A percentile compares a stretch with the other conserved stretches of the same genome.
Evolutionary conservation across 805 yeast genomes (phyloP).

Genomic region (Hanseniaspora thailandica): DNA sequence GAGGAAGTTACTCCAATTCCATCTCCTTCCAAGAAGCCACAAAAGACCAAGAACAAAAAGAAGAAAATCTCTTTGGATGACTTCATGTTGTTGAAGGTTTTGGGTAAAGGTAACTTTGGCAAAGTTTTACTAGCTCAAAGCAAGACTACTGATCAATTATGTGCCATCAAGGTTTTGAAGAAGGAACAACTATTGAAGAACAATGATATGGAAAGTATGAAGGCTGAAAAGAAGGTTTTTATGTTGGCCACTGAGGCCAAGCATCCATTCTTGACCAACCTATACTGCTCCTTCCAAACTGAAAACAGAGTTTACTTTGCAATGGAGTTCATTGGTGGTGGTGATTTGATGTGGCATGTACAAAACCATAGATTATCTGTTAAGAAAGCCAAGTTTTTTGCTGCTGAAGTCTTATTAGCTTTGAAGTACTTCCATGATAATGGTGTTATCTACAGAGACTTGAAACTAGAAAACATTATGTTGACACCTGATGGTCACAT

Average conservation of each 20-base stretch:
- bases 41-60: conserved; percentile 29
- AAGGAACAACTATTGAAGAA: conserved; percentile 91
- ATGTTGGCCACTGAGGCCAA: conserved; percentile 67
- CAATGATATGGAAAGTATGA: conserved; percentile 90
- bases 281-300: conserved; percentile 94
- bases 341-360: conserved; percentile 98
- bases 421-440: conserved; percentile 87
- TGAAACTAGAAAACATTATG: conserved; percentile 87
- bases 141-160: conserved; percentile 62
- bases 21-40: conserved; percentile 17
- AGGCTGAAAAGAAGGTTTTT: conserved; percentile 89
- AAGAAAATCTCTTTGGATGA: conserved; percentile 86
- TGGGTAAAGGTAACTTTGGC: conserved; percentile 98
- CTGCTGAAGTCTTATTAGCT: conserved; percentile 88
- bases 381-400: conserved; percentile 89
- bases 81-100: conserved; percentile 82
- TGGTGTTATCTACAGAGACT: conserved; percentile 91
- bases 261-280: conserved; percentile 84
- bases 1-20: conserved; percentile 2
- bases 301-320: conserved; percentile 95
- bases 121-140: conserved; percentile 96
- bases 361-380: conserved; percentile 83
- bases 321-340: conserved; percentile 96
- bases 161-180: conserved; percentile 94
- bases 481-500: conserved; percentile 86